Base-by-base conservation (phyloP, 2,329 filamentous ascomycete species). In the Phialophora tarda region DNA sequence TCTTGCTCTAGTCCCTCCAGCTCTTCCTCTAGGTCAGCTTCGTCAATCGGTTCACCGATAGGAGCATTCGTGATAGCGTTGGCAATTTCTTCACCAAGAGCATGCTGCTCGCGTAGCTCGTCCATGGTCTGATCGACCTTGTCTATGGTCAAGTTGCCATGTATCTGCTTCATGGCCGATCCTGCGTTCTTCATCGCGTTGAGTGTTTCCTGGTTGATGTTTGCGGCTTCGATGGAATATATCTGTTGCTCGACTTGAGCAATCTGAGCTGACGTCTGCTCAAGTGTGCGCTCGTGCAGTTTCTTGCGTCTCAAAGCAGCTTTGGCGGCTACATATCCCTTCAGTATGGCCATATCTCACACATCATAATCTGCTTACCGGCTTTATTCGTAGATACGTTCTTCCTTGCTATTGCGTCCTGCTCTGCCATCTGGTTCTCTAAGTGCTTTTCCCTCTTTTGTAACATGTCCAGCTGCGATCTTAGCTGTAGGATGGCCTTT, bases 71-170 rank as follows among this genome's bases (percentile, higher is more conserved):
- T 92, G 74, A 99, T 95, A 50, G 91, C 93, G 73, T 88, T 87
- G 75, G 89, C 89, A 76, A 99, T 97, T 78, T 99, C 94, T 78
- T 97, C 90, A 82, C 91, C 94, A 78, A 98, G 89, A 63, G 88
- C 89, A 80, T 97, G 95, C 78, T 97, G 93, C 78, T 98, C 94
- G 74, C 91, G 88, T 70, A 99, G 85, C 78, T 89, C 87, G 76
- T 97, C 94, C 94, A 98, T 97, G 62, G 92, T 94, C 78, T 92
- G 86, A 78, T 98, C 94, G 69, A 99, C 94, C 81, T 96, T 95
- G 74, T 97, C 93, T 70, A 95, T 91, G 57, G 92, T 97, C 71
- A 98, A 87, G 71, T 91, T 91, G 74, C 89, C 90, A 78, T 98
- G 93, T 74, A 99, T 99, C 71, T 89, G 84, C 82, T 93, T 90